phyloP scores from a whole-genome alignment of 139 green algal species.

The Chlamydomonas sp. region DNA sequence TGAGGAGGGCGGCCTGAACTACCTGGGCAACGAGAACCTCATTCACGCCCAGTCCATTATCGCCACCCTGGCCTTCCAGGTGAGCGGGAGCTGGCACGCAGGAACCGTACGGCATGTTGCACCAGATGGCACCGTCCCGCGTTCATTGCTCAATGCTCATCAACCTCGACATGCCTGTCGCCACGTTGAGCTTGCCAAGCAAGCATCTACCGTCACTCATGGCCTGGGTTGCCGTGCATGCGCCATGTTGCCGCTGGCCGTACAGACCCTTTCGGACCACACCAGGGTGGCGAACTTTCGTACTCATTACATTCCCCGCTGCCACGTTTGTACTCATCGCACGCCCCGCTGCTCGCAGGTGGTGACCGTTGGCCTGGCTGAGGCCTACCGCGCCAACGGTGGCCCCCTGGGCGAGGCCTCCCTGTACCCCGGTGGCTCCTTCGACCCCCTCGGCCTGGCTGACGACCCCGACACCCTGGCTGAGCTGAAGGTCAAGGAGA shows the following conservation, averaged over 20 bases:
- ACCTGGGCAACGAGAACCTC: constrained; percentile 72
- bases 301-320: too few relatives aligned
- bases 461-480: constrained; percentile 91
- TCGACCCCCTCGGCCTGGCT: constrained; percentile 94
- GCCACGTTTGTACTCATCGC: too few relatives aligned
- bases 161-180: too few relatives aligned
- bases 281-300: too few relatives aligned
- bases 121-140: background rate
- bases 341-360: too few relatives aligned
- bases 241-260: too few relatives aligned
- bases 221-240: too few relatives aligned
- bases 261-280: too few relatives aligned
- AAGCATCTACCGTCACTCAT: constrained; percentile 47
- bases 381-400: constrained; percentile 81
- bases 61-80: constrained; percentile 83
- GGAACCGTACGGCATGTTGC: background rate
- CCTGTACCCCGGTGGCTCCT: constrained; percentile 83
- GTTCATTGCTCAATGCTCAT: background rate
- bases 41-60: constrained; percentile 91
- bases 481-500: constrained; percentile 91
- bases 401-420: constrained; percentile 70
- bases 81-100: background rate
- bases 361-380: constrained; percentile 67
- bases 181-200: constrained; percentile 95
- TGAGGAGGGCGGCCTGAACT: constrained; percentile 74